Conservation (phyloP, 2,329 filamentous ascomycete genomes). For the Tricladium varicosporioides region DNA sequence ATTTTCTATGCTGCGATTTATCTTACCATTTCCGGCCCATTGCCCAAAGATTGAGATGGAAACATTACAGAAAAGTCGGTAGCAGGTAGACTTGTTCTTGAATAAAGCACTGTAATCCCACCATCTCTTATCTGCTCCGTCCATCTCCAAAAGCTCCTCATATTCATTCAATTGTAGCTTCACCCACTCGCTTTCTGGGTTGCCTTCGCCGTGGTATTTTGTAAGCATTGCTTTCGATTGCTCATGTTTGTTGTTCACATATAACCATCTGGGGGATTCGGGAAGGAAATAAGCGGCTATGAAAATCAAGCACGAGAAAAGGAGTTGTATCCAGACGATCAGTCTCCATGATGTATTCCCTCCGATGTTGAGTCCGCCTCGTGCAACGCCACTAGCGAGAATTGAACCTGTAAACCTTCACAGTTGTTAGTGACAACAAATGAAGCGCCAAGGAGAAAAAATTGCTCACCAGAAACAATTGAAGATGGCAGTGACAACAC, state of each 20-base stretch:
- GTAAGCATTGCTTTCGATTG: constrained; percentile 51
- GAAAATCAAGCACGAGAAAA: constrained; percentile 45
- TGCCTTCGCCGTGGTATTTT: constrained; percentile 54
- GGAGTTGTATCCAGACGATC: constrained; percentile 48
- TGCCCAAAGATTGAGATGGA: constrained; percentile 53
- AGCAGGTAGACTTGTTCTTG: constrained; percentile 46
- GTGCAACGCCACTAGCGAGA: constrained; percentile 52
- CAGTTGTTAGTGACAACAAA: constrained; percentile 31
- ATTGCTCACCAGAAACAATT: constrained; percentile 30
- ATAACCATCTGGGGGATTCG: constrained; percentile 62
- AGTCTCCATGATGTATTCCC: constrained; percentile 47
- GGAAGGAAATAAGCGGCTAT: constrained; percentile 53
- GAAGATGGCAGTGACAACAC: constrained; percentile 38
- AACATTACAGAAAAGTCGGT: constrained; percentile 50
- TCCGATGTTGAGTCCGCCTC: constrained; percentile 46
- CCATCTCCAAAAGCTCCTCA: constrained; percentile 47
- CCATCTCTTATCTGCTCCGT: constrained; percentile 53
- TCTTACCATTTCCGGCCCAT: constrained; percentile 41
- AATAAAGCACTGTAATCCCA: constrained; percentile 55
- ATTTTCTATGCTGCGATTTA: neutral
- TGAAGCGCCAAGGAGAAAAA: constrained; percentile 13
- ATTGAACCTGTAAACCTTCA: constrained; percentile 49
- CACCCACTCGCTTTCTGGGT: constrained; percentile 48
- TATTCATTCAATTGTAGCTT: constrained; percentile 48
- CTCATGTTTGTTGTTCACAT: constrained; percentile 51